Evolutionary conservation across 2,329 filamentous ascomycete species (phyloP), one percentile per base, ranked within the genome.

Genomic region (Pseudocercospora macadamiae): DNA sequence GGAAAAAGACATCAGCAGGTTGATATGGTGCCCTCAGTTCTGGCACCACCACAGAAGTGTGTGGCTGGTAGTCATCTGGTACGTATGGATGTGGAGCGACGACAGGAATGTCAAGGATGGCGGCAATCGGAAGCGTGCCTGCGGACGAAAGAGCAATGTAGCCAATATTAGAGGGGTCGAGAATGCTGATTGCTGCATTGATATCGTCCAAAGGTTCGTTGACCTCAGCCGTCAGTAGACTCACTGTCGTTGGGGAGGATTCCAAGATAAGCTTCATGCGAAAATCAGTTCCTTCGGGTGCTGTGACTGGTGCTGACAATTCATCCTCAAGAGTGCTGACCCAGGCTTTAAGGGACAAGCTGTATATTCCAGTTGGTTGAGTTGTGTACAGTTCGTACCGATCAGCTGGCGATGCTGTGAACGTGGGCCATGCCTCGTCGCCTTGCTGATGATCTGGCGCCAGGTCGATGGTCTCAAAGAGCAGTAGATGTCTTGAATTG

Each of bases 351-450:
- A 87, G 71, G 2, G 82, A 85, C 30, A 88, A 69, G 60, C 77
- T 83, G 59, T 76, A 80, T 3, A 87, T 78, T 21, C 81, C 83
- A 6, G 72, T 78, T 14, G 77, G 72, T 21, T 82, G 80, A 1
- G 85, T 86, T 26, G 86, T 78, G 64, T 85, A 86, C 60, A 87
- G 80, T 14, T 79, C 80, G 66, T 87, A 86, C 28, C 81, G 79
- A 45, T 83, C 83, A 32, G 77, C 75, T 2, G 81, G 72, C 64
- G 86, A 84, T 16, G 75, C 69, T 0, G 83, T 86, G 65, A 88
- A 85, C 3, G 79, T 80, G 12, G 85, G 83, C 73, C 79, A 84
- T 3, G 71, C 72, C 3, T 62, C 51, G 19, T 51, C 44, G 18
- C 54, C 26, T 34, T 64, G 58, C 36, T 56, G 55, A 5, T 69